phyloP scores from a whole-genome alignment of 2,329 filamentous ascomycete species.

The Ramichloridium luteum region DNA sequence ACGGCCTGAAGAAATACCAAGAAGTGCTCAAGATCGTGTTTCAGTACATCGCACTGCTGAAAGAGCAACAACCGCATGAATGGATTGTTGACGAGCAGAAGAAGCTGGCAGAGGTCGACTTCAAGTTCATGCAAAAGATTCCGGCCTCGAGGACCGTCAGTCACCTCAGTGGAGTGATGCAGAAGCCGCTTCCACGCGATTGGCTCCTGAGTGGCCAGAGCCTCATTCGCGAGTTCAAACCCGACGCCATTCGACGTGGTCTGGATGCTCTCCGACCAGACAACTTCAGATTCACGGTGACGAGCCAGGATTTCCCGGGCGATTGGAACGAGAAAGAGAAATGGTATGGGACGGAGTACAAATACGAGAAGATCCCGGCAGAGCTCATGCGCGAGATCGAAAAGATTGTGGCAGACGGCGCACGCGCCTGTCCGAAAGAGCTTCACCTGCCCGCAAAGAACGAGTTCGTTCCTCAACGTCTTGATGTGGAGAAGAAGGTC shows the following conservation, averaged over 20 bases:
- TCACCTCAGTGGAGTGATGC: conserved; percentile 75
- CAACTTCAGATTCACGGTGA: conserved; percentile 74
- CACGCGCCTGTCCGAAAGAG: conserved; percentile 50
- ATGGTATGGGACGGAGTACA: conserved; percentile 97
- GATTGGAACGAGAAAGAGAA: conserved; percentile 81
- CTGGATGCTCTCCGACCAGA: conserved; percentile 68
- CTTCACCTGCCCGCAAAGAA: conserved; percentile 86
- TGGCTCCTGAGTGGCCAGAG: conserved; percentile 73
- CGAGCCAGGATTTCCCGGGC: conserved; percentile 73
- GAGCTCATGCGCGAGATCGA: conserved; percentile 63
- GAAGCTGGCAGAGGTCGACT: conserved; percentile 80
- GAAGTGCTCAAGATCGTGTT: conserved; percentile 77
- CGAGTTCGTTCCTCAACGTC: conserved; percentile 84
- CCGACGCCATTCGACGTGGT: conserved; percentile 60
- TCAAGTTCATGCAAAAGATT: conserved; percentile 88
- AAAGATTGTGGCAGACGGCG: conserved; percentile 44
- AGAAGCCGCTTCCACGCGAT: conserved; percentile 74
- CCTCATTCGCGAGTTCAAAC: conserved; percentile 67
- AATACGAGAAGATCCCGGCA: conserved; percentile 62
- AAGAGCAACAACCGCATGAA: conserved; percentile 65
- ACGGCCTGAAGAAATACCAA: conserved; percentile 69
- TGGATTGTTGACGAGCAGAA: conserved; percentile 95
- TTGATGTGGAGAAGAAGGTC: conserved; percentile 92
- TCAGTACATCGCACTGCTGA: conserved; percentile 80
- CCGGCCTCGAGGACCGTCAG: conserved; percentile 83